Conservation (phyloP, 1,139 yeast genomes). For the Geotrichum phurueaensis region DNA sequence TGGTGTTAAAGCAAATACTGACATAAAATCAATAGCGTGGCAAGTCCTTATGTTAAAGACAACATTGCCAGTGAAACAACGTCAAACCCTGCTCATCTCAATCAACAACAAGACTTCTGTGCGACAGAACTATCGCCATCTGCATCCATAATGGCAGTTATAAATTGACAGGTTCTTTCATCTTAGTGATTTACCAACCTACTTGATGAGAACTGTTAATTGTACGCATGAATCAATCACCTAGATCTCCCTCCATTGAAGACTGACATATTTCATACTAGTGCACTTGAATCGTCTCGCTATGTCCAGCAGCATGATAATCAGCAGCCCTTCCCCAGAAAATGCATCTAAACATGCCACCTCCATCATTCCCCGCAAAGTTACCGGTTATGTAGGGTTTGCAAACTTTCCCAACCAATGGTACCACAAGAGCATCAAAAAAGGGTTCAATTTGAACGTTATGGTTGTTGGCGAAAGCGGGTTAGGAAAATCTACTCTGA, state of each 20-base stretch:
- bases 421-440: constrained; percentile 90
- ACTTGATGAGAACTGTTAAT: not conserved
- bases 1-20: too few species aligned
- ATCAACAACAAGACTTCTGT: not conserved
- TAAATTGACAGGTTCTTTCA: not conserved
- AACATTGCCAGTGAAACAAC: not conserved
- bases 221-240: not conserved
- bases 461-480: constrained; percentile 69
- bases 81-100: not conserved
- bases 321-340: not conserved
- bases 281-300: not conserved
- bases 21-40: too few species aligned
- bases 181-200: not conserved
- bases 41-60: not conserved
- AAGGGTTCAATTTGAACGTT: constrained; percentile 79
- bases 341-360: not conserved
- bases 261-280: not conserved
- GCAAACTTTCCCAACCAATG: constrained; percentile 98
- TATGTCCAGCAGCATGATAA: not conserved
- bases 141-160: not conserved
- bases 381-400: constrained; percentile 92
- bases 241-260: not conserved
- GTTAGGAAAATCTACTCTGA: constrained; percentile 86
- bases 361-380: constrained; percentile 63
- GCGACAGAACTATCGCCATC: not conserved